Evolutionary conservation across 176 grass and related monocot species (phyloP).

Genomic region (Musa acuminata): DNA sequence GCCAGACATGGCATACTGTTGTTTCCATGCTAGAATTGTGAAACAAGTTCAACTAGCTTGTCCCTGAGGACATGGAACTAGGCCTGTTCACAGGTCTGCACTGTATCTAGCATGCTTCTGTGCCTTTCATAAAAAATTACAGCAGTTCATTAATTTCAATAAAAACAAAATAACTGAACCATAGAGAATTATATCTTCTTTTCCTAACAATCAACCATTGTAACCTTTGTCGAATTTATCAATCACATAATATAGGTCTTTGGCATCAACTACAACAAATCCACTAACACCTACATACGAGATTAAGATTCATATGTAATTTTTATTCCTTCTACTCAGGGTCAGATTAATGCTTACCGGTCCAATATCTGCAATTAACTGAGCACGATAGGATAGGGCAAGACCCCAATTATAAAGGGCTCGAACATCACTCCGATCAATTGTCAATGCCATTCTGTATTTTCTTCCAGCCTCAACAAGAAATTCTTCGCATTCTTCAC

Average conservation of each 20-base stretch:
- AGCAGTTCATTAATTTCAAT: neutral
- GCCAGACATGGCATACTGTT: neutral
- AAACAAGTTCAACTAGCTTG: neutral
- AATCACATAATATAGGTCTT: neutral
- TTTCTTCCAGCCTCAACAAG: slow-evolving; percentile 74
- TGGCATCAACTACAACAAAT: neutral
- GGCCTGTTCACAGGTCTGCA: neutral
- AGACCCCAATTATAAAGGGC: slow-evolving; percentile 88
- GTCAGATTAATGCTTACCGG: slow-evolving; percentile 45
- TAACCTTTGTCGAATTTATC: neutral
- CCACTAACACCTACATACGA: neutral
- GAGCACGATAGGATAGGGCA: slow-evolving; percentile 63
- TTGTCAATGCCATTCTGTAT: slow-evolving; percentile 59
- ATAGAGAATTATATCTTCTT: neutral
- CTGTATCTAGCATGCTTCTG: neutral
- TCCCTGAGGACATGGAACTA: neutral
- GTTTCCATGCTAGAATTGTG: neutral
- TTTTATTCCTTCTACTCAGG: neutral
- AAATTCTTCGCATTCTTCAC: slow-evolving; percentile 83
- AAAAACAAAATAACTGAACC: neutral
- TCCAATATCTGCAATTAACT: slow-evolving; percentile 89
- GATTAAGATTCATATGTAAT: neutral
- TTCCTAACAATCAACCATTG: neutral
- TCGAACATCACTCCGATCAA: slow-evolving; percentile 63
- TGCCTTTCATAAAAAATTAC: neutral